These are phyloP conservation scores for Trichocladium uniseriatum DNA, from an alignment of 495 filamentous ascomycete genomes.

Conservation along the genomic window DNA sequence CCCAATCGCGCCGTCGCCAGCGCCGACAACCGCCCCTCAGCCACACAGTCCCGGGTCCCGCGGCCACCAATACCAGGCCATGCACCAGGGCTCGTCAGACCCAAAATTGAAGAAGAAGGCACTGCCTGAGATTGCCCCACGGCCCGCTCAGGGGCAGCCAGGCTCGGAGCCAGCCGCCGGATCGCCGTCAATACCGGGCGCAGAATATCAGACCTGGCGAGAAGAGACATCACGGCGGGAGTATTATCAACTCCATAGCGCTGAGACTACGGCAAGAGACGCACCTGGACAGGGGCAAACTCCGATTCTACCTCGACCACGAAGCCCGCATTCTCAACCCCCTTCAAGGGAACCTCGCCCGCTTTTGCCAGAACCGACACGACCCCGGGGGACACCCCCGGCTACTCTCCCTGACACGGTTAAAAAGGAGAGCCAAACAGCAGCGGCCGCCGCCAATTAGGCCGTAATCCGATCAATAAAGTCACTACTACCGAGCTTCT, in stretches of 20 bases:
- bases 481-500: not conserved
- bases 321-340: slow-evolving; percentile 11
- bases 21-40: slow-evolving; percentile 8
- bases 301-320: slow-evolving; percentile 11
- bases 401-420: slow-evolving; percentile 1
- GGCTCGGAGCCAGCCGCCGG: not conserved
- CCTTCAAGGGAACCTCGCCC: slow-evolving; percentile 3
- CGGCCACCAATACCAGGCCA: not conserved
- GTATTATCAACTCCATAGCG: not conserved
- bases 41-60: slow-evolving; percentile 17
- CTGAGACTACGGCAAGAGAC: not conserved
- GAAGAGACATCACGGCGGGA: slow-evolving; percentile 6
- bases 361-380: not conserved
- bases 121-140: slow-evolving; percentile 14
- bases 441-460: slow-evolving; percentile 8
- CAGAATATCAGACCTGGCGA: slow-evolving; percentile 9
- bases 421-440: slow-evolving; percentile 7
- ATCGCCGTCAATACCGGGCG: not conserved
- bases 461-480: not conserved
- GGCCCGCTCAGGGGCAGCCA: slow-evolving; percentile 2
- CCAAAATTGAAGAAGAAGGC: slow-evolving; percentile 1
- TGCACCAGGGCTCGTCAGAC: not conserved
- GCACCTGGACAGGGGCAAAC: not conserved
- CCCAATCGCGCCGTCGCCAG: slow-evolving; percentile 5
- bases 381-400: slow-evolving; percentile 8